phyloP scores from a whole-genome alignment of 2,329 filamentous ascomycete genomes.

The Xylariaceae sp. region DNA sequence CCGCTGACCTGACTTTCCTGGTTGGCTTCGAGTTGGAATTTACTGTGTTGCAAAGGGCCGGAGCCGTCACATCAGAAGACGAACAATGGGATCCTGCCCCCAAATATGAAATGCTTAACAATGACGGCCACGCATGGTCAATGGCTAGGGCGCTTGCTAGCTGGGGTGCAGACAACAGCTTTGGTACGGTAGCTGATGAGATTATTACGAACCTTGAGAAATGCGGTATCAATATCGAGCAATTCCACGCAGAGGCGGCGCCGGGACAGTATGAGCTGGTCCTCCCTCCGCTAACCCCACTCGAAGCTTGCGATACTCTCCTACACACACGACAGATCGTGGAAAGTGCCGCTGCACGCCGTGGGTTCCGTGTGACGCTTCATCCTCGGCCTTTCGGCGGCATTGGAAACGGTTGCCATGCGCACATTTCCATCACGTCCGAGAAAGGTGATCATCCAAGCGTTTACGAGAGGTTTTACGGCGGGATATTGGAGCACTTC shows the following conservation, averaged over 20 bases:
- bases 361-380: slow-evolving; percentile 62
- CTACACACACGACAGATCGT: slow-evolving; percentile 67
- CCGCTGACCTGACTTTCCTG: slow-evolving; percentile 52
- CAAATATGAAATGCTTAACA: slow-evolving; percentile 41
- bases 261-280: slow-evolving; percentile 74
- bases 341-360: slow-evolving; percentile 54
- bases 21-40: slow-evolving; percentile 82
- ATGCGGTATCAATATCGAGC: slow-evolving; percentile 61
- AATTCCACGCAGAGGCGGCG: slow-evolving; percentile 69
- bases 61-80: background rate
- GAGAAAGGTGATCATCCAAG: slow-evolving; percentile 34
- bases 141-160: slow-evolving; percentile 58
- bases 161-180: slow-evolving; percentile 36
- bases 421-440: slow-evolving; percentile 61
- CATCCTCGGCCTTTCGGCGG: slow-evolving; percentile 62
- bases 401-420: slow-evolving; percentile 62
- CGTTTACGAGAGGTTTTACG: slow-evolving; percentile 62
- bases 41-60: slow-evolving; percentile 54
- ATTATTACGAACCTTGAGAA: slow-evolving; percentile 56
- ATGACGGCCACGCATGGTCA: slow-evolving; percentile 65
- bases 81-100: slow-evolving; percentile 15
- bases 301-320: slow-evolving; percentile 66
- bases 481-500: slow-evolving; percentile 62
- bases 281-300: slow-evolving; percentile 55
- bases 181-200: slow-evolving; percentile 57